Base-by-base conservation (phyloP, 176 grass and related monocot species). In the Musa itinerans region DNA sequence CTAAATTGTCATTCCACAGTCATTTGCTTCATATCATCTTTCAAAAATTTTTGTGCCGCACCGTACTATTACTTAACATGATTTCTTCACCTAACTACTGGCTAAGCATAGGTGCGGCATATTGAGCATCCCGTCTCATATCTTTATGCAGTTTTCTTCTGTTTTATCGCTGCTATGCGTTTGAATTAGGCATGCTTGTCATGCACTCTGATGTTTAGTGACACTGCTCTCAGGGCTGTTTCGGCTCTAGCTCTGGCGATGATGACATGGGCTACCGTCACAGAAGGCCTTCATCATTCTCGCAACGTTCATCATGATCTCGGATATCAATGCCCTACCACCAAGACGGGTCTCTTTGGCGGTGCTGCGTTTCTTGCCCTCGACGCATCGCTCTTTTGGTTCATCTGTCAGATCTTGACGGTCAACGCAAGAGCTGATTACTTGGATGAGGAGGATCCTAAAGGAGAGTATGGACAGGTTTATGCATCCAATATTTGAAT, bases 281-380 rank as follows among this genome's bases (percentile, higher is more conserved):
- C 86, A 0, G 87, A 96, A 74, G 54, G 71, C 21, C 81, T 84
- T 65, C 81, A 85, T 62, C 89, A 68, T 14, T 71, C 17, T 61
- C 61, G 54, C 10, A 96, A 85, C 74, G 54, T 86, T 50, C 89
- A 96, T 74, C 83, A 86, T 0, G 65, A 90, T 76, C 80, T 92
- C 68, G 63, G 72, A 8, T 80, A 80, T 22, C 26, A 83, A 54
- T 92, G 93, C 83, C 89, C 87, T 25, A 96, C 93, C 12, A 81
- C 89, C 25, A 96, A 92, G 85, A 96, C 89, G 1, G 89, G 93
- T 17, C 81, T 92, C 55, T 90, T 92, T 72, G 93, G 93, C 64
- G 93, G 93, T 0, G 93, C 85, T 0, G 93, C 89, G 43, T 86
- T 96, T 79, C 83, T 96, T 56, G 83, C 85, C 59, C 81, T 93